phyloP scores from a whole-genome alignment of 2,329 filamentous ascomycete genomes.

The Penicillium fuscoglaucum region DNA sequence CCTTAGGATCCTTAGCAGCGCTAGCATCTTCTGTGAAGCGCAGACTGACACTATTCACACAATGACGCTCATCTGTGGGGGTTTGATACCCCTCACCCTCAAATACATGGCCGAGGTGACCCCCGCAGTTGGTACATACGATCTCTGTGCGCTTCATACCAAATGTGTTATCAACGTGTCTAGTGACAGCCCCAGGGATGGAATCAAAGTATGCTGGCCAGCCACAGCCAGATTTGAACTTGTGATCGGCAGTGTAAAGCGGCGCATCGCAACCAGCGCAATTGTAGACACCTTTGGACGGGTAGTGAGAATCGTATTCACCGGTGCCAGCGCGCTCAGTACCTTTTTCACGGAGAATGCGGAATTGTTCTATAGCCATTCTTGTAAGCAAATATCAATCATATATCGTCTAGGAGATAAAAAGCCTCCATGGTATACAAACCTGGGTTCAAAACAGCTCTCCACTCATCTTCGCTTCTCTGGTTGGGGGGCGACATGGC shows the following conservation, averaged over 20 bases:
- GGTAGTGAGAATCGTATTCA: conserved; percentile 83
- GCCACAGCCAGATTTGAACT: conserved; percentile 94
- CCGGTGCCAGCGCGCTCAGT: conserved; percentile 81
- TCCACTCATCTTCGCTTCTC: conserved; percentile 83
- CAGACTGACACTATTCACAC: conserved; percentile 90
- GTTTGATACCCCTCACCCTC: conserved; percentile 82
- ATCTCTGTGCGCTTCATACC: conserved; percentile 92
- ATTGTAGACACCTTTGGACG: conserved; percentile 73
- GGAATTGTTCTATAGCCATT: conserved; percentile 80
- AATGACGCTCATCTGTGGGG: conserved; percentile 94
- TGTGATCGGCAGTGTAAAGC: conserved; percentile 89
- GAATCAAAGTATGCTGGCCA: conserved; percentile 99
- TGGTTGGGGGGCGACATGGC: conserved; percentile 70
- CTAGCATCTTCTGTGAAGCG: conserved; percentile 72
- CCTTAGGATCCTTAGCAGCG: conserved; percentile 20
- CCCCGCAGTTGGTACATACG: conserved; percentile 90
- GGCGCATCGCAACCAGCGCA: conserved; percentile 85
- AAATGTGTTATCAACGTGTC: conserved; percentile 72
- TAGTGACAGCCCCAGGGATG: conserved; percentile 82
- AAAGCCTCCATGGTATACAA: conserved; percentile 24
- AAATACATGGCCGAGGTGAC: conserved; percentile 87
- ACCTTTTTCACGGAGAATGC: conserved; percentile 85
- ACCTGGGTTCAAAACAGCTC: conserved; percentile 75
- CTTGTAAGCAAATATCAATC: neutral
- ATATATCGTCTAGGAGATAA: conserved; percentile 41